phyloP scores from a whole-genome alignment of 2,329 filamentous ascomycete species.

The Fusarium tuaranense region DNA sequence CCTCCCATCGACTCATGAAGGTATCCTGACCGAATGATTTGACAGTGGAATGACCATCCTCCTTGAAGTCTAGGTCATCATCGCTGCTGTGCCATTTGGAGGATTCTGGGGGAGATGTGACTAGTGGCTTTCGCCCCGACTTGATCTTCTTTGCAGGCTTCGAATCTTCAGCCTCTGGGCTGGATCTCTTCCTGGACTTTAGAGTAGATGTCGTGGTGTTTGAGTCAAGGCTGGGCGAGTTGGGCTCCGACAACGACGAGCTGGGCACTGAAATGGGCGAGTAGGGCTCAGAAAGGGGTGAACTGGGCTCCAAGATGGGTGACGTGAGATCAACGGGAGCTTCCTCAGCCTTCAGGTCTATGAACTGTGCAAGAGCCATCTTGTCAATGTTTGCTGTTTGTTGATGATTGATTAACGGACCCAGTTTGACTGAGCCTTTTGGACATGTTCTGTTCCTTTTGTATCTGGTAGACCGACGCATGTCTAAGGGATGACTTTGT shows the following conservation, averaged over 20 bases:
- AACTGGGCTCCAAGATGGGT: background rate
- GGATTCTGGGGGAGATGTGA: background rate
- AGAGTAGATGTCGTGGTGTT: background rate
- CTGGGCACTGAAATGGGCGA: background rate
- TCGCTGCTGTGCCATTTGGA: background rate
- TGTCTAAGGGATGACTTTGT: background rate
- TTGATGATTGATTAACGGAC: background rate
- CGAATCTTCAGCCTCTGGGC: background rate
- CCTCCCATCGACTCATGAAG: background rate
- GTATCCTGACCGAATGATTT: conserved; percentile 22
- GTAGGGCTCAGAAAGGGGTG: background rate
- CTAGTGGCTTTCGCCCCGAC: background rate
- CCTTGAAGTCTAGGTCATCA: background rate
- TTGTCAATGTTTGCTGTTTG: background rate
- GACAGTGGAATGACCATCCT: background rate
- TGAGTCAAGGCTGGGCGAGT: background rate
- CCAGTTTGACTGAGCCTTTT: background rate
- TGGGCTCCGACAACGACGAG: background rate
- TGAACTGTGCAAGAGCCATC: conserved; percentile 14
- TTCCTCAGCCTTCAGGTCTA: background rate
- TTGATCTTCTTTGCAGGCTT: conserved; percentile 11
- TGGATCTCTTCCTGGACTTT: conserved; percentile 12
- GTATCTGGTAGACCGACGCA: background rate
- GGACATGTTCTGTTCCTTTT: conserved; percentile 2
- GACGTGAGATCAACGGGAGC: background rate